Evolutionary conservation across 2,329 filamentous ascomycete species (phyloP), one percentile per base, ranked within the genome.

Genomic region (Diplodia scrobiculata): DNA sequence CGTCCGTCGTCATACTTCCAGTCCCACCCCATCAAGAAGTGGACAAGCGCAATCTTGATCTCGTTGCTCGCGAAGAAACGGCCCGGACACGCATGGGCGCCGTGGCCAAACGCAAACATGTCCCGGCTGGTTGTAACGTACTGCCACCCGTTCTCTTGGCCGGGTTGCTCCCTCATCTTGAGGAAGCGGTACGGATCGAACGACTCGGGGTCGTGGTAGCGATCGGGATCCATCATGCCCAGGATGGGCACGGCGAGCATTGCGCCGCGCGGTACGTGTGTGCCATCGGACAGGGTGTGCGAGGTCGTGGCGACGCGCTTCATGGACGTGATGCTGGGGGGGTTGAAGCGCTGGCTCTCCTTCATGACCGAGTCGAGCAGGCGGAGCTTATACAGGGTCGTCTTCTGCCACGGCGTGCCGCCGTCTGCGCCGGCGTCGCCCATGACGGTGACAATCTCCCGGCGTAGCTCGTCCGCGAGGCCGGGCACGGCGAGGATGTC

Each of bases 311-410:
- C 72, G 13, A 68, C 63, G n/a, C 74, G 72, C 17, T 69, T 69
- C 72, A 76, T 73, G 10, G 68, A 60, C 4, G 67, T 70, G 70
- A 68, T 13, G 55, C 34, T 10, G 68, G 67, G 0, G 6, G 70
- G 70, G 19, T 71, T 73, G n/a, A 73, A 47, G 47, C 75, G 68
- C 63, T 76, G 74, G 2, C 69, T 70, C 64, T 77, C 75, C 66
- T 75, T 76, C 62, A 76, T 69, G 51, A 74, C 69, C 66, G 71
- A 74, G 66, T 77, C 75, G 53, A 77, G 68, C 14, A 76, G 67
- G 17, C 71, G 69, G 7, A 76, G 67, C 58, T 75, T 71, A 27
- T 71, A 71, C 13, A 76, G 67, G 1, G 71, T 67, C 10, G 68
- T 66, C 68, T 75, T 76, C 34, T 68, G 25, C 73, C 72, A 27